Evolutionary conservation across 2,329 filamentous ascomycete genomes (phyloP), one percentile per base, ranked within the genome.

Genomic region (Sclerotinia sclerotiorum): DNA sequence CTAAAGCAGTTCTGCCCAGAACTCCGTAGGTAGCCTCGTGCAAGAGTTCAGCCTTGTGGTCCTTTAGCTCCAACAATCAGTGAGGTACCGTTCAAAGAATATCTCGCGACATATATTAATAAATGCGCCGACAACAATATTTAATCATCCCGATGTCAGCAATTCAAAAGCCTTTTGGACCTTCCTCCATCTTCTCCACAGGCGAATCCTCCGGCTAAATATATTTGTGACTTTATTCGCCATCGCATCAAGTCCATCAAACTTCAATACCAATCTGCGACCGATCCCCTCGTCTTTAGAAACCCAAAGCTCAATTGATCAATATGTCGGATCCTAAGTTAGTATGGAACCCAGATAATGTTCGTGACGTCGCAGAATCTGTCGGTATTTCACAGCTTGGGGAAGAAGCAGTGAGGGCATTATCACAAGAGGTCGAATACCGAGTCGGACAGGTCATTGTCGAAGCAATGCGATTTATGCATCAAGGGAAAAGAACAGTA

Each of bases 401-500:
- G 77, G 92, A 97, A 70, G 94, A 98, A 71, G 91, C 95, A 29
- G 88, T 94, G 57, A 92, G 95, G 70, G 90, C 92, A 69, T 86
- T 99, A 56, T 90, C 93, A 13, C 92, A 96, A 78, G 95, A 99
- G 78, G 93, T 97, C 72, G 95, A 99, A 81, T 99, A 95, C 78
- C 91, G 95, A 70, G 87, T 99, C 74, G 91, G 92, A 57, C 94
- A 97, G 80, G 92, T 98, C 72, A 88, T 99, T 72, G 90, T 97
- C 75, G 94, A 98, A 81, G 91, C 94, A 3, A 84, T 98, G 75
- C 96, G 97, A 78, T 95, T 96, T 79, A 99, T 99, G 95, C 92
- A 93, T 75, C 91, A 94, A 76, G 88, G 90, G 29, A 91, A 92
- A 79, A 89, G 95, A 71, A 97, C 93, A 1, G 90, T 91, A 0